These are phyloP conservation scores for Scorias spongiosa DNA, from an alignment of 2,329 filamentous ascomycete genomes.

Conservation along the genomic window DNA sequence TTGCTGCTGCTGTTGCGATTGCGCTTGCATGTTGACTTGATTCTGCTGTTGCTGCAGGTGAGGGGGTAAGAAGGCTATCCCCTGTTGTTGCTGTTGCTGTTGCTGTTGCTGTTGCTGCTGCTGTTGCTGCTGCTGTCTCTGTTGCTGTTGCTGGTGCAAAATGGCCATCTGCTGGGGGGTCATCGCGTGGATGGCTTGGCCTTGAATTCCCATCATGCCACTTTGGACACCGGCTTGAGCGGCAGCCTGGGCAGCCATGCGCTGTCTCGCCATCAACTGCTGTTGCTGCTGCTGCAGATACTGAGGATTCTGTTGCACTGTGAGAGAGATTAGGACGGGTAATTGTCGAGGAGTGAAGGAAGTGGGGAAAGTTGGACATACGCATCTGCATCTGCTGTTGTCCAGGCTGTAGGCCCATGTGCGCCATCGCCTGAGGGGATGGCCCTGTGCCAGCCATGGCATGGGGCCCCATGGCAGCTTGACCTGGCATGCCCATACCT, in stretches of 20 bases:
- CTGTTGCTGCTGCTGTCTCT: conserved; percentile 22
- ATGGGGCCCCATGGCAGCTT: conserved; percentile 13
- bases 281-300: neutral
- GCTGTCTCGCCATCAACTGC: conserved; percentile 20
- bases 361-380: conserved; percentile 18
- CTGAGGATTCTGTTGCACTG: conserved; percentile 23
- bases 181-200: conserved; percentile 14
- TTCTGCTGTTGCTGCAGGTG: conserved; percentile 11
- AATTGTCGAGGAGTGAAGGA: neutral
- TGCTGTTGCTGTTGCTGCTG: conserved; percentile 13
- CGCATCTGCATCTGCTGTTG: conserved; percentile 17
- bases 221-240: conserved; percentile 28
- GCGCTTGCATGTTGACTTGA: conserved; percentile 6
- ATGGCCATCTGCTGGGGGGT: conserved; percentile 16
- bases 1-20: conserved; percentile 11
- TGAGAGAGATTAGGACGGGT: conserved; percentile 21
- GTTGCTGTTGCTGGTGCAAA: neutral
- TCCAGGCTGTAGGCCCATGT: conserved; percentile 49
- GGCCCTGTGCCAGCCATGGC: conserved; percentile 35
- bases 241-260: conserved; percentile 40
- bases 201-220: conserved; percentile 8
- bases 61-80: conserved; percentile 7
- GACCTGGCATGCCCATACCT: conserved; percentile 5
- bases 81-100: neutral
- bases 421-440: conserved; percentile 56